phyloP scores from a whole-genome alignment of 2,329 filamentous ascomycete genomes.

The Hymenoscyphus salicellus region DNA sequence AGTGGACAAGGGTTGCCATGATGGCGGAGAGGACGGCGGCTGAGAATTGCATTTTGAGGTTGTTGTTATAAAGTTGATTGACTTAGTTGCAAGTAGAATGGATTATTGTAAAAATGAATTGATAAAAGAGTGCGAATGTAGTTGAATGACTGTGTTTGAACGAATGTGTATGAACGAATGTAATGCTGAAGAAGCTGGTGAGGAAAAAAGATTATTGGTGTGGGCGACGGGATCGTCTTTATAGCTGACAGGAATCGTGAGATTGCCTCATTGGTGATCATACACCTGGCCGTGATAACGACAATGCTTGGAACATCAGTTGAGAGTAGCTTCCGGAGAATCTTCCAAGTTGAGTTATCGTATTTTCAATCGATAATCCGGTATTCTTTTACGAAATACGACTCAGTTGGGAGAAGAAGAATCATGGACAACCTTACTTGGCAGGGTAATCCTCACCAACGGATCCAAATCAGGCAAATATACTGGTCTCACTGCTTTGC shows the following conservation, averaged over 20 bases:
- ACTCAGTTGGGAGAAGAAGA: background rate
- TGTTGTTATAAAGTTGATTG: background rate
- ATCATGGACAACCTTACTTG: background rate
- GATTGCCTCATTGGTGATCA: background rate
- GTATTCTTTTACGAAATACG: background rate
- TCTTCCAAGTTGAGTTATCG: background rate
- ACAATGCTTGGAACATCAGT: background rate
- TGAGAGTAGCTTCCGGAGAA: background rate
- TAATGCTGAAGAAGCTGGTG: constrained; percentile 13
- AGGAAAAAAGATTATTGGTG: background rate
- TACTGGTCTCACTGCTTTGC: background rate
- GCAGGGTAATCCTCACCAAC: background rate
- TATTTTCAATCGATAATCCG: background rate
- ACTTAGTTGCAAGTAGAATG: background rate
- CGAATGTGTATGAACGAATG: constrained; percentile 6
- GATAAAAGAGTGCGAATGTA: constrained; percentile 2
- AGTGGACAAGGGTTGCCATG: constrained; percentile 21
- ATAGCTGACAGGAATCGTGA: background rate
- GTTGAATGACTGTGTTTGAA: background rate
- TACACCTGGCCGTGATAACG: background rate
- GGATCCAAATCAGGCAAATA: background rate
- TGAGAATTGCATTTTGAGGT: constrained; percentile 24
- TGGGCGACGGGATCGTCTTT: background rate
- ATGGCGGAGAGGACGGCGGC: constrained; percentile 20
- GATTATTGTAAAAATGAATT: background rate